Evolutionary conservation across 345 rosid genomes (phyloP), one percentile per base, ranked within the genome.

Genomic region (Gossypium sturtianum): DNA sequence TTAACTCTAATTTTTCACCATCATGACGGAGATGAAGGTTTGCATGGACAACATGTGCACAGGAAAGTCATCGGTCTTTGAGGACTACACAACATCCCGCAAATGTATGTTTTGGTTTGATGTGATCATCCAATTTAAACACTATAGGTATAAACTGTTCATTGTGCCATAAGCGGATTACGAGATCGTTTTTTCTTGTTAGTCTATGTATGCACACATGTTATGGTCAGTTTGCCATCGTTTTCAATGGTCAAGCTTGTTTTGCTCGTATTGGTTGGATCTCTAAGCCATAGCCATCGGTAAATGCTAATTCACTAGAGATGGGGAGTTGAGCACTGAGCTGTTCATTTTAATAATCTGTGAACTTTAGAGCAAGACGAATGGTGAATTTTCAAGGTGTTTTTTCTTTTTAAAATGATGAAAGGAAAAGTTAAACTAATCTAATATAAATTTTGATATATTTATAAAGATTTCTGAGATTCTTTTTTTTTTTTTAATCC

Each of bases 1-100:
- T 83, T 93, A 76, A 96, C 97, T 2, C 97, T 96, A 48, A 25
- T 93, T 73, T 96, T 96, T 77, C 99, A 96, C 34, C 84, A 93
- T 77, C 98, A 95, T 48, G 88, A 86, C 59, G 84, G 77, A 47
- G 85, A 80, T 12, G 52, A 44, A 66, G 70, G 53, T 12, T 73
- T 84, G 11, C 43, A 66, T 2, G 90, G 85, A 62, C 80, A 76
- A 4, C 91, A 84, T 59, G 34, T 86, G 71, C 93, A 88, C 73
- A 83, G 98, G 79, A 95, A 95, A 86, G 75, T 95, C 78, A 81
- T 89, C 27, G 74, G 76, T 58, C 83, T 80, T 47, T 91, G 78
- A 82, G 74, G n/a, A 23, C 29, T 73, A 34, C 2, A 12, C 16
- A 17, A n/a, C 61, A 23, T 68, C 66, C 48, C 34, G 20, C 38